Evolutionary conservation across 768 basidiomycete species (phyloP).

Genomic region (Cystobasidiopsis lactophilus): DNA sequence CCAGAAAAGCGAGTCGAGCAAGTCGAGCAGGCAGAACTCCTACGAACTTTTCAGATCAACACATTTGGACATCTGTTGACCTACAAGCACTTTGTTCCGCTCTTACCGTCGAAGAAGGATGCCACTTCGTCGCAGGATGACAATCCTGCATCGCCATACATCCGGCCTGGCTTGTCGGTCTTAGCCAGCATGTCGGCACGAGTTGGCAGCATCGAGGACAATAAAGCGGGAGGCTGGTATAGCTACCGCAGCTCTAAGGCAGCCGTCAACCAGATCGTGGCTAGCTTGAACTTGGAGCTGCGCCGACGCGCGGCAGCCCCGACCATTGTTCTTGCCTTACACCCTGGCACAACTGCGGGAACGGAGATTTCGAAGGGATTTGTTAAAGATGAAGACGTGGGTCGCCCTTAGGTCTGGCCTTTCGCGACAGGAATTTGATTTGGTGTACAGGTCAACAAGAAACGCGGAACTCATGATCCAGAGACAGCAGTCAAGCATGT

Average conservation of each 20-base stretch:
- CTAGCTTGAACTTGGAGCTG: not conserved
- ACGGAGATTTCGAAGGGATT: not conserved
- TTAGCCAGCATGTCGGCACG: not conserved
- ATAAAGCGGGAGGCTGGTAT: not conserved
- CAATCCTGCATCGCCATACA: not conserved
- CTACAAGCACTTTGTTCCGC: constrained; percentile 1
- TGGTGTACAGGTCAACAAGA: not conserved
- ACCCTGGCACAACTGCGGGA: not conserved
- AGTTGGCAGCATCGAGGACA: not conserved
- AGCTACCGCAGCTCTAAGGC: not conserved
- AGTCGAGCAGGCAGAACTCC: not conserved
- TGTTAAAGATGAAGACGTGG: not conserved
- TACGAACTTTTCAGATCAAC: not conserved
- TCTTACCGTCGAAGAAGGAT: not conserved
- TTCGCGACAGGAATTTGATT: not conserved
- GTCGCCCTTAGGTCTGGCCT: not conserved
- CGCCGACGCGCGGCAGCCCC: not conserved
- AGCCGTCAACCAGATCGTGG: constrained; percentile 1
- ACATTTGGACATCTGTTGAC: not conserved
- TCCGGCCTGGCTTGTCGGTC: not conserved
- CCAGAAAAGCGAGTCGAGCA: not conserved
- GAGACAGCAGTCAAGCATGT: not conserved
- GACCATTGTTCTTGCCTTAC: not conserved
- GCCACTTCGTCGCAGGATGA: not conserved
- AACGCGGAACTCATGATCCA: not conserved